These are phyloP conservation scores for Cryphonectria radicalis DNA, from an alignment of 2,329 filamentous ascomycete species.

Conservation along the genomic window DNA sequence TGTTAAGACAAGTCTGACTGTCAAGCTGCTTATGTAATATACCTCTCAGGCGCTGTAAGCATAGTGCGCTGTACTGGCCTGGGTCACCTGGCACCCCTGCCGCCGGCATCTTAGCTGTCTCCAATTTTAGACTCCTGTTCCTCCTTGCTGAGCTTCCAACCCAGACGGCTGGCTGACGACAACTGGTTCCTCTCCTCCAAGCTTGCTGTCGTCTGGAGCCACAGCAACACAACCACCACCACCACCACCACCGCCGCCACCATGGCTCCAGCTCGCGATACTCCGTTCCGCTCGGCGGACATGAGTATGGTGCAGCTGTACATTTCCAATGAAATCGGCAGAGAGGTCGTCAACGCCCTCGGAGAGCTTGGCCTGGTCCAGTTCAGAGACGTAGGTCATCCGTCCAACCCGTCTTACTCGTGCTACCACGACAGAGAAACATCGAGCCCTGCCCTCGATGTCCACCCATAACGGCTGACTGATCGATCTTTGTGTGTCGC, in stretches of 20 bases:
- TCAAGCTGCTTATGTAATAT: not conserved
- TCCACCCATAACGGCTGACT: constrained; percentile 30
- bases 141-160: constrained; percentile 13
- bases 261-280: constrained; percentile 77
- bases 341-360: constrained; percentile 94
- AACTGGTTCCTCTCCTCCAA: constrained; percentile 6
- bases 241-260: constrained; percentile 35
- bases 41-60: not conserved
- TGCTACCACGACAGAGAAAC: constrained; percentile 24
- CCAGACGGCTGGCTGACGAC: constrained; percentile 25
- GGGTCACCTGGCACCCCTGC: not conserved
- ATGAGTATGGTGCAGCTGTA: constrained; percentile 99
- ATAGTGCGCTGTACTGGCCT: not conserved
- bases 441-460: not conserved
- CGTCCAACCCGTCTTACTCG: constrained; percentile 28
- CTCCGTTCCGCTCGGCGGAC: constrained; percentile 98
- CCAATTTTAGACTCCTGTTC: constrained; percentile 14
- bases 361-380: constrained; percentile 96
- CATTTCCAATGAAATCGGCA: constrained; percentile 97
- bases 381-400: constrained; percentile 83
- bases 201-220: constrained; percentile 22
- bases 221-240: constrained; percentile 15
- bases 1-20: not conserved
- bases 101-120: constrained; percentile 9
- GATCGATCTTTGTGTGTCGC: not conserved